Percentiles rank a stretch among this genome's conserved stretches.
These are phyloP conservation scores for Phytomonas francai DNA, from an alignment of 208 protist species.

Conservation along the genomic window DNA sequence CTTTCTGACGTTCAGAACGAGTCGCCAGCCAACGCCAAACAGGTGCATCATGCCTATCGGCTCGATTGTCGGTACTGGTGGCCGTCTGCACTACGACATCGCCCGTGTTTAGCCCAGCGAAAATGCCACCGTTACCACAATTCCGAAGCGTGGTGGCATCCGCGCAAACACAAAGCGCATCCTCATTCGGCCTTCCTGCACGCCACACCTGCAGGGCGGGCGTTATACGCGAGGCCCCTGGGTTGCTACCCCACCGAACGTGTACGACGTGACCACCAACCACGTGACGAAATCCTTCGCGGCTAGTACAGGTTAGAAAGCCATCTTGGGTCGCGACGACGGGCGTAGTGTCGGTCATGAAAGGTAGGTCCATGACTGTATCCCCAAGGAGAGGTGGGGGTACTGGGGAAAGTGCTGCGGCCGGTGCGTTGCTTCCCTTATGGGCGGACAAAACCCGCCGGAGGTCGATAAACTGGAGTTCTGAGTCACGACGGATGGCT, in stretches of 20 bases:
- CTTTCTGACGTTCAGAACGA: slow-evolving; percentile 19
- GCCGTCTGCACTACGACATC: slow-evolving; percentile 41
- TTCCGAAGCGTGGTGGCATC: slow-evolving; percentile 16
- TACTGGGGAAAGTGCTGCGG: background rate
- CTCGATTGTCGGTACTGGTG: background rate
- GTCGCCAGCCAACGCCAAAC: slow-evolving; percentile 26
- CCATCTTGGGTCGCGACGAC: slow-evolving; percentile 14
- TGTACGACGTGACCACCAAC: slow-evolving; percentile 62
- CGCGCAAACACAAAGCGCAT: slow-evolving; percentile 47
- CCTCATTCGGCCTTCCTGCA: slow-evolving; percentile 35
- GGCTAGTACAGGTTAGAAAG: slow-evolving; percentile 50
- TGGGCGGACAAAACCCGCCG: slow-evolving; percentile 14
- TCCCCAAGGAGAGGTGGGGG: slow-evolving; percentile 2
- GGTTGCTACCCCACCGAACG: slow-evolving; percentile 15
- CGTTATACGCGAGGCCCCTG: background rate
- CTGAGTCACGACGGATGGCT: slow-evolving; percentile 30
- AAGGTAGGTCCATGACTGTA: slow-evolving; percentile 18
- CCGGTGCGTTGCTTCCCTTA: background rate
- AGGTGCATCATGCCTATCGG: slow-evolving; percentile 9
- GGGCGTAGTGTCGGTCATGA: slow-evolving; percentile 34
- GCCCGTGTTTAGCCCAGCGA: slow-evolving; percentile 48
- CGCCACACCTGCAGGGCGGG: slow-evolving; percentile 21
- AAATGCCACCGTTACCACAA: slow-evolving; percentile 25
- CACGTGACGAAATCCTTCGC: slow-evolving; percentile 29
- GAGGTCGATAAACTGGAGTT: slow-evolving; percentile 44